phyloP scores from a whole-genome alignment of 2,329 filamentous ascomycete species.

The Diplocarpon rosae region DNA sequence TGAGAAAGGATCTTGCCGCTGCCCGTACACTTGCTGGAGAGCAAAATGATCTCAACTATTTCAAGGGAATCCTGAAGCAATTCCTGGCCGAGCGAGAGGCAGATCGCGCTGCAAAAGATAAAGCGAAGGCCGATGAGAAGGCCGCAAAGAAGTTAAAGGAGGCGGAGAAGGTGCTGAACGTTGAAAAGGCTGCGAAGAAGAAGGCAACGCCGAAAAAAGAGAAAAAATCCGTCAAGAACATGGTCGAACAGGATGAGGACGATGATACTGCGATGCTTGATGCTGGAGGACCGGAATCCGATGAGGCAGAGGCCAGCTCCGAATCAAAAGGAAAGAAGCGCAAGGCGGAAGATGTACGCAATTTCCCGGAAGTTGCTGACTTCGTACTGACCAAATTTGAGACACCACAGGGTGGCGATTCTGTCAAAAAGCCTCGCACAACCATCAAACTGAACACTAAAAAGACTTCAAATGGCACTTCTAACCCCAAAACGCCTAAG shows the following conservation, averaged over 20 bases:
- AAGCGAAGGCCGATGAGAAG: conserved; percentile 37
- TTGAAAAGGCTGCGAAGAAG: conserved; percentile 6
- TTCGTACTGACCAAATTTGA: conserved; percentile 25
- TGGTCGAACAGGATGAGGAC: conserved; percentile 40
- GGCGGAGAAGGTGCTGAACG: not conserved
- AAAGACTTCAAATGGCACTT: conserved; percentile 2
- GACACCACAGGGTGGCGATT: conserved; percentile 48
- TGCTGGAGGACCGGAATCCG: conserved; percentile 41
- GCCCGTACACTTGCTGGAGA: conserved; percentile 76
- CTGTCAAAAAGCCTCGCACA: conserved; percentile 58
- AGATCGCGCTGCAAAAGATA: conserved; percentile 36
- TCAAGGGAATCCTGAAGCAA: conserved; percentile 67
- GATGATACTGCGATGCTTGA: conserved; percentile 54
- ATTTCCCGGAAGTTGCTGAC: not conserved
- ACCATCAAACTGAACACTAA: conserved; percentile 51
- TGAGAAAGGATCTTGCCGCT: conserved; percentile 64
- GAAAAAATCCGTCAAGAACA: conserved; percentile 24
- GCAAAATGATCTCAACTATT: conserved; percentile 65
- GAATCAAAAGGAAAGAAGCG: conserved; percentile 61
- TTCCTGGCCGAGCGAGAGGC: conserved; percentile 55
- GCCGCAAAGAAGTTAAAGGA: conserved; percentile 21
- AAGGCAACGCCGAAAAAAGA: conserved; percentile 36
- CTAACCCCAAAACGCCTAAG: conserved; percentile 50
- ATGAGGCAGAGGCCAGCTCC: conserved; percentile 32
- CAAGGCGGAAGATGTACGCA: conserved; percentile 63